Evolutionary conservation across 257 asterid genomes (phyloP).

Genomic region (Scutellaria minor): DNA sequence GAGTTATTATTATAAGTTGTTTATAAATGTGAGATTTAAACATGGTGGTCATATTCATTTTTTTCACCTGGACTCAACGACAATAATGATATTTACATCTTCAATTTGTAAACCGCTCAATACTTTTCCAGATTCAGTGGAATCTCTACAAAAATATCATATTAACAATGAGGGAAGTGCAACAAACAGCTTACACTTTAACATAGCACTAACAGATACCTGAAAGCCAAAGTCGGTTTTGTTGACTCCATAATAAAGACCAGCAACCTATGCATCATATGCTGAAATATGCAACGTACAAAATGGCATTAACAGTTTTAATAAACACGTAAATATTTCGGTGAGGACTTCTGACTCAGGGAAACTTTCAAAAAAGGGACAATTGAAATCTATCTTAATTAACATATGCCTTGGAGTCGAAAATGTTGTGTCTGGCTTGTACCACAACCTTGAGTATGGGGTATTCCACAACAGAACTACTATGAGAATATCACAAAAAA

Average conservation of each 20-base stretch:
- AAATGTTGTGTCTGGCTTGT: slow-evolving; percentile 85
- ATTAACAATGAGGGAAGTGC: slow-evolving; percentile 14
- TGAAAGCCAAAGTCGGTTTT: slow-evolving; percentile 77
- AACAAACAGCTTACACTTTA: slow-evolving; percentile 14
- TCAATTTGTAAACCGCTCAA: not conserved
- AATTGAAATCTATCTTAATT: slow-evolving; percentile 83
- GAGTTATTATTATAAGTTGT: slow-evolving; percentile 2
- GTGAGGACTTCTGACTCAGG: slow-evolving; percentile 90
- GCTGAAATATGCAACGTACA: slow-evolving; percentile 59
- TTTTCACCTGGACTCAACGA: not conserved
- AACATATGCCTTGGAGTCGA: slow-evolving; percentile 82
- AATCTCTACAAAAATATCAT: not conserved
- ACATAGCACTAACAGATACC: slow-evolving; percentile 51
- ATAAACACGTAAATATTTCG: slow-evolving; percentile 75
- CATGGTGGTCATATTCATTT: slow-evolving; percentile 1
- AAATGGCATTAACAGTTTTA: slow-evolving; percentile 18
- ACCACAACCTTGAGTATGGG: slow-evolving; percentile 88
- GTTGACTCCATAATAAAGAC: slow-evolving; percentile 79
- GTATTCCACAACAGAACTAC: slow-evolving; percentile 69
- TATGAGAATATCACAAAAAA: not conserved
- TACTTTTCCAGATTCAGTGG: not conserved
- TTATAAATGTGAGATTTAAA: not conserved
- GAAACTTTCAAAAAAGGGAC: slow-evolving; percentile 82
- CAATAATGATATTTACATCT: slow-evolving; percentile 9
- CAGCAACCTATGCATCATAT: slow-evolving; percentile 96